Evolutionary conservation across 495 filamentous ascomycete genomes (phyloP), one percentile per base, ranked within the genome.

Genomic region (Zalerion maritima): DNA sequence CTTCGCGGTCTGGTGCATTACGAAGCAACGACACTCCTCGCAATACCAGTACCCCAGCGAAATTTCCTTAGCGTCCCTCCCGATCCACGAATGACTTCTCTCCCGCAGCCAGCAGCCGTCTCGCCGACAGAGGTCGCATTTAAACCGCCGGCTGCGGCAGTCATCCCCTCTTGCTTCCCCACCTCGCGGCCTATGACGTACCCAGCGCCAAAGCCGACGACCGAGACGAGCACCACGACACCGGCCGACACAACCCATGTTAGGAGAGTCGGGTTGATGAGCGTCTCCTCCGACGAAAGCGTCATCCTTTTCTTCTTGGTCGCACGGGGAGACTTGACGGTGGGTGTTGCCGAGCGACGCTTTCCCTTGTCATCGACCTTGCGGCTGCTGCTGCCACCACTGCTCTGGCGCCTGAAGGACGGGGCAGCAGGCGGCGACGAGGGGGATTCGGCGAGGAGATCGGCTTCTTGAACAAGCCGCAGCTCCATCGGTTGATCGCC

Each of bases 231-330:
- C 6, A 97, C 80, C 5, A 97, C 81, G 3, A 94, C 86, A 1
- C 89, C 87, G 0, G 89, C 89, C 22, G 75, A 81, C 21, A 94
- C 69, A 2, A 91, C 78, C 81, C 91, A 92, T 0, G 86, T 92
- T 48, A 94, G 63, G 5, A 93, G 52, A 0, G 83, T 86, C 0
- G 84, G 84, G 31, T 61, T 64, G 34, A 79, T 57, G 15, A 64
- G 24, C 7, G 47, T 27, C 10, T 58, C 50, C 13, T 56, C 54
- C 2, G 40, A 25, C 12, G 36, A 47, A 10, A 38, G 22, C 13
- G 31, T 35, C 31, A 56, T 43, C 19, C 56, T 56, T 46, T 67
- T 69, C 57, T 76, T 79, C 47, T 69, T 78, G 4, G 50, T 44
- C 6, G 58, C 55, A 9, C 61, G 50, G 17, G 49, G 23, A 12